Percentiles rank a stretch among this genome's conserved stretches.
These are phyloP conservation scores for Rhododendron simsii DNA, from an alignment of 148 eudicot genomes.

Conservation along the genomic window DNA sequence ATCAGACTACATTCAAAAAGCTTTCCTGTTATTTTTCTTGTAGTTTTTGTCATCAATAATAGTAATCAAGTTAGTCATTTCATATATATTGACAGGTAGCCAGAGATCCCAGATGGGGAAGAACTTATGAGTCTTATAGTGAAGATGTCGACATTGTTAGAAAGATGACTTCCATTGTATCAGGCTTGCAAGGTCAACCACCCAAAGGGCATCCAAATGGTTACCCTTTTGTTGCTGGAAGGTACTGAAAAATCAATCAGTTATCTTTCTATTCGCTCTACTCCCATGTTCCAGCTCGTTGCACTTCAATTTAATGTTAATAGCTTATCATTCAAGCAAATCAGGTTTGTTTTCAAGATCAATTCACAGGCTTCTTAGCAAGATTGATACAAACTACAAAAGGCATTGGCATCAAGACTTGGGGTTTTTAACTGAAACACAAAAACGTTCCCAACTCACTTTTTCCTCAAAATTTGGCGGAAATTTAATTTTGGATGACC, in stretches of 20 bases:
- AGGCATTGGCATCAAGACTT: not conserved
- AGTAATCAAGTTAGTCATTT: not conserved
- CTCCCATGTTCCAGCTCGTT: not conserved
- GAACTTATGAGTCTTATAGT: conserved; percentile 78
- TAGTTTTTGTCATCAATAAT: not conserved
- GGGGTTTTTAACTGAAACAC: not conserved
- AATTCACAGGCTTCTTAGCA: not conserved
- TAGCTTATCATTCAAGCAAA: not conserved
- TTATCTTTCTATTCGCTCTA: not conserved
- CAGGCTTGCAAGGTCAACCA: conserved; percentile 85
- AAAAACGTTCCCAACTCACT: not conserved
- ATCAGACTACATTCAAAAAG: not conserved
- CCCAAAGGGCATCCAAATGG: conserved; percentile 69
- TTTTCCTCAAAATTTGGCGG: not conserved
- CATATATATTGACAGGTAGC: conserved; percentile 43
- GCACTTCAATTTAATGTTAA: not conserved
- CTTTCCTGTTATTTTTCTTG: not conserved
- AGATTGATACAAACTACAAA: not conserved
- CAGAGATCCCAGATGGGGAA: conserved; percentile 94
- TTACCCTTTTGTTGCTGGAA: conserved; percentile 83
- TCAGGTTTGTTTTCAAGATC: not conserved
- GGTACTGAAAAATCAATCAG: conserved; percentile 33
- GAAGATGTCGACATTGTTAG: conserved; percentile 77
- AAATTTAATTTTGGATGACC: not conserved
- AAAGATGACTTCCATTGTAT: conserved; percentile 73